A percentile compares a stretch with the other conserved stretches of the same genome.
phyloP scores from a whole-genome alignment of 2,329 filamentous ascomycete genomes.

The Talaromyces sp. region DNA sequence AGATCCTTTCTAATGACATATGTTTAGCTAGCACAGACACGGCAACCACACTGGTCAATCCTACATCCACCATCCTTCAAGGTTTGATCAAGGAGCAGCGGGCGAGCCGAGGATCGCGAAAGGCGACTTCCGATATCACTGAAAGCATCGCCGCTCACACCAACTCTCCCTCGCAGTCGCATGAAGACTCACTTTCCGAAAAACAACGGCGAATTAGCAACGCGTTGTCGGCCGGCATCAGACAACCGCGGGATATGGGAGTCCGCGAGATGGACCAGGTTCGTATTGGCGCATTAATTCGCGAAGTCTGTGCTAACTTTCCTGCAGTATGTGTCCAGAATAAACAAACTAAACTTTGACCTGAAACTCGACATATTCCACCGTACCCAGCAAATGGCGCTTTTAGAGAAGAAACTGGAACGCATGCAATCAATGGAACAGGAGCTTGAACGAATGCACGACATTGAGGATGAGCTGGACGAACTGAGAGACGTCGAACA shows the following conservation, averaged over 20 bases:
- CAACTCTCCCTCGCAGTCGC: constrained; percentile 15
- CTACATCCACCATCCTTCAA: constrained; percentile 35
- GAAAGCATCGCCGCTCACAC: constrained; percentile 17
- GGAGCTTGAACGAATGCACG: constrained; percentile 25
- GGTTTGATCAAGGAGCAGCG: constrained; percentile 38
- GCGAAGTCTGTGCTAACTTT: neutral
- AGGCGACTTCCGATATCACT: constrained; percentile 19
- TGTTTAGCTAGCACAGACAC: constrained; percentile 22
- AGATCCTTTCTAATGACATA: neutral
- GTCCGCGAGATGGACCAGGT: constrained; percentile 40
- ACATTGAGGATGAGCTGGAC: constrained; percentile 29
- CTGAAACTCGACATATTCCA: constrained; percentile 40
- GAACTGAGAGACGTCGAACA: constrained; percentile 32
- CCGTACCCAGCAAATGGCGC: constrained; percentile 31
- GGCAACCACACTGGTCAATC: constrained; percentile 30
- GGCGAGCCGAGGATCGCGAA: constrained; percentile 29
- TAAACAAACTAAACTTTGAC: constrained; percentile 41
- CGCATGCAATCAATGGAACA: constrained; percentile 34
- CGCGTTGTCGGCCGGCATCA: constrained; percentile 24
- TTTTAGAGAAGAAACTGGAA: constrained; percentile 32
- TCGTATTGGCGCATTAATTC: constrained; percentile 11
- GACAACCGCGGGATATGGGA: constrained; percentile 36
- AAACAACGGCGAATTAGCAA: constrained; percentile 28
- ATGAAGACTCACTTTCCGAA: constrained; percentile 31
- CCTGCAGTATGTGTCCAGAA: constrained; percentile 38